Evolutionary conservation across 2,329 filamentous ascomycete species (phyloP).

Genomic region (Penicillium sp.): DNA sequence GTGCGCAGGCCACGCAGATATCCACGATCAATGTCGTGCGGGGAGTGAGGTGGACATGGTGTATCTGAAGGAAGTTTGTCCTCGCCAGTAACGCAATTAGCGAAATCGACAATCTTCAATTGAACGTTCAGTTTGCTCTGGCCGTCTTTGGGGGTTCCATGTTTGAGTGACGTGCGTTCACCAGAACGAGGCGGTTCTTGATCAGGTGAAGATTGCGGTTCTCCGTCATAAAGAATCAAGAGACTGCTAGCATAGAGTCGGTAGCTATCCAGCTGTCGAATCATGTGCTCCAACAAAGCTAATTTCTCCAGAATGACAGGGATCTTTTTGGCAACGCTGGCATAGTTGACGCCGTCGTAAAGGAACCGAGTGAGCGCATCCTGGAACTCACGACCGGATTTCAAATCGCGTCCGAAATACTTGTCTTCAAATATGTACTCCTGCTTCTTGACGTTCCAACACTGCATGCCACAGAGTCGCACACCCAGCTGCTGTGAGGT

Average conservation of each 20-base stretch:
- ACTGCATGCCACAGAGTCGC: conserved; percentile 90
- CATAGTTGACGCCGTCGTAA: conserved; percentile 80
- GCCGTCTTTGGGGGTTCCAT: conserved; percentile 36
- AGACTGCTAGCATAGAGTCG: conserved; percentile 94
- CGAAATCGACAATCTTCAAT: conserved; percentile 97
- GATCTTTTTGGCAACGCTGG: conserved; percentile 81
- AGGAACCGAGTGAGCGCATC: conserved; percentile 84
- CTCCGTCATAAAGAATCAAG: conserved; percentile 95
- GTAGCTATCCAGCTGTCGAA: conserved; percentile 76
- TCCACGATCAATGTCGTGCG: conserved; percentile 77
- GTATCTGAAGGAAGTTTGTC: conserved; percentile 61
- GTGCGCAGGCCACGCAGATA: conserved; percentile 83
- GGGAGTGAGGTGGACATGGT: conserved; percentile 77
- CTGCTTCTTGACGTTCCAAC: conserved; percentile 83
- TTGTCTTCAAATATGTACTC: conserved; percentile 97
- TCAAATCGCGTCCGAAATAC: conserved; percentile 87
- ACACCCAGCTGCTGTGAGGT: conserved; percentile 91
- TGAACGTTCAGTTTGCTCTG: conserved; percentile 54
- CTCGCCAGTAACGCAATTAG: conserved; percentile 90
- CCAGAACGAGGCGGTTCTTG: conserved; percentile 23
- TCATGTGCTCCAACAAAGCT: conserved; percentile 76
- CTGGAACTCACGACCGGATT: conserved; percentile 85
- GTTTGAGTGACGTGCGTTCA: conserved; percentile 36
- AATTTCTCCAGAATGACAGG: conserved; percentile 84
- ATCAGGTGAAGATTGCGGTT: conserved; percentile 32